Conservation (phyloP, 495 filamentous ascomycete genomes). For the Neurospora sublineolata region DNA sequence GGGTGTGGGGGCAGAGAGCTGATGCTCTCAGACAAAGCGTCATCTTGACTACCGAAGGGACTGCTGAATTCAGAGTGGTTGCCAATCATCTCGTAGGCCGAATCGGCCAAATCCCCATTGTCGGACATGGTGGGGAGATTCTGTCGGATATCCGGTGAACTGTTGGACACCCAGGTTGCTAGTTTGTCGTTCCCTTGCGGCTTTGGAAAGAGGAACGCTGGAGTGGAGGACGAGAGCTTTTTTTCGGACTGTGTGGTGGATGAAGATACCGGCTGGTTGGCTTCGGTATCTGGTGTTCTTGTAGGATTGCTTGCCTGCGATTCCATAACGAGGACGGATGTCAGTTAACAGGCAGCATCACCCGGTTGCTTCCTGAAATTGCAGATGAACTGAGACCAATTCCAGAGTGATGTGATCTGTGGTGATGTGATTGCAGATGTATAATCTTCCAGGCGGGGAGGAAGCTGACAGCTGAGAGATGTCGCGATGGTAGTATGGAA, state of each 20-base stretch:
- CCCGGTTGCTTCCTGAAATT: neutral
- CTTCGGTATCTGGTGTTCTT: conserved; percentile 1
- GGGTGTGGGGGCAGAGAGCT: conserved; percentile 38
- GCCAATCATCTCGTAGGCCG: conserved; percentile 44
- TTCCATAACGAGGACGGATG: conserved; percentile 33
- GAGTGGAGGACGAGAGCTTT: conserved; percentile 22
- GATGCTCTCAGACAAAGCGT: conserved; percentile 38
- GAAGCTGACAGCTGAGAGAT: conserved; percentile 1
- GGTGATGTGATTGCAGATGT: neutral
- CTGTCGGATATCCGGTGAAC: conserved; percentile 38
- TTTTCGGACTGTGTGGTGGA: neutral
- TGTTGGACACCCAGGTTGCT: conserved; percentile 40
- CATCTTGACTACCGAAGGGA: conserved; percentile 27
- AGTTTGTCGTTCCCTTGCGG: conserved; percentile 37
- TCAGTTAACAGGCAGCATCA: neutral
- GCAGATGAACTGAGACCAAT: neutral
- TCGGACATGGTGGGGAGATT: conserved; percentile 26
- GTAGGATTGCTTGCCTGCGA: conserved; percentile 15
- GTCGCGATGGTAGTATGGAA: neutral
- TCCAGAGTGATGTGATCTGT: neutral
- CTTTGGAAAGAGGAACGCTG: conserved; percentile 37
- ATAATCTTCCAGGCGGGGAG: neutral
- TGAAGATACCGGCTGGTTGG: conserved; percentile 1
- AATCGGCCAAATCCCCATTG: conserved; percentile 39
- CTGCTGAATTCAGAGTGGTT: conserved; percentile 7